Conservation (phyloP, 2,329 filamentous ascomycete species). For the Thelonectria olida region DNA sequence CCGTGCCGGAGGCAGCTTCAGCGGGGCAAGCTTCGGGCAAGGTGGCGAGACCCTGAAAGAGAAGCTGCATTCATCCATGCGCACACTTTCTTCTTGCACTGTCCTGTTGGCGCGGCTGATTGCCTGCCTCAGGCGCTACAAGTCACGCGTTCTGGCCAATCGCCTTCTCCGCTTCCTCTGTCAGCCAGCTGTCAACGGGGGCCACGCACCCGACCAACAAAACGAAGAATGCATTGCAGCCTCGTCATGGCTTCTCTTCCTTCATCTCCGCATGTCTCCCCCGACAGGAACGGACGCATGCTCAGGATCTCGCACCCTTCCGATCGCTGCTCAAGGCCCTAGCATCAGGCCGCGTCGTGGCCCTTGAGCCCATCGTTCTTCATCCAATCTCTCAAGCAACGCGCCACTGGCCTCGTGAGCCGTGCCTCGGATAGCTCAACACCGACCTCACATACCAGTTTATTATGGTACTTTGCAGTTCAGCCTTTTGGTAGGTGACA, state of each 20-base stretch:
- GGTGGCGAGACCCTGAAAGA: not conserved
- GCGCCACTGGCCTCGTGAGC: not conserved
- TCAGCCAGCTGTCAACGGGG: constrained; percentile 19
- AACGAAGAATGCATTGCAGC: constrained; percentile 18
- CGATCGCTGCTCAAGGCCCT: constrained; percentile 8
- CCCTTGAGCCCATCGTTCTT: not conserved
- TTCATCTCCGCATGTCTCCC: constrained; percentile 8
- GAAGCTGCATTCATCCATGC: not conserved
- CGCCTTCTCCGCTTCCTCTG: constrained; percentile 12
- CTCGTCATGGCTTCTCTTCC: constrained; percentile 29
- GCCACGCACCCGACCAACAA: constrained; percentile 14
- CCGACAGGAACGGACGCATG: constrained; percentile 5
- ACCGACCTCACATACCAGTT: not conserved
- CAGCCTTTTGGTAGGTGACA: constrained; percentile 26
- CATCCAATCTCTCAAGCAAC: not conserved
- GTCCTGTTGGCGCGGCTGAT: not conserved
- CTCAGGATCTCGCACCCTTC: not conserved
- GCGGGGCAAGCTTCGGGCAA: not conserved
- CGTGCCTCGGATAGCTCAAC: no score
- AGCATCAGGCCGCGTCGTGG: not conserved
- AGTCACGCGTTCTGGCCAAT: constrained; percentile 33
- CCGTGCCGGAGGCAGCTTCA: constrained; percentile 10
- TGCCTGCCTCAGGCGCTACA: not conserved
- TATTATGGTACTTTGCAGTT: not conserved
- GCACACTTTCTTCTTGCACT: not conserved